Evolutionary conservation across 2,329 filamentous ascomycete genomes (phyloP).

Genomic region (Xylaria polymorpha): DNA sequence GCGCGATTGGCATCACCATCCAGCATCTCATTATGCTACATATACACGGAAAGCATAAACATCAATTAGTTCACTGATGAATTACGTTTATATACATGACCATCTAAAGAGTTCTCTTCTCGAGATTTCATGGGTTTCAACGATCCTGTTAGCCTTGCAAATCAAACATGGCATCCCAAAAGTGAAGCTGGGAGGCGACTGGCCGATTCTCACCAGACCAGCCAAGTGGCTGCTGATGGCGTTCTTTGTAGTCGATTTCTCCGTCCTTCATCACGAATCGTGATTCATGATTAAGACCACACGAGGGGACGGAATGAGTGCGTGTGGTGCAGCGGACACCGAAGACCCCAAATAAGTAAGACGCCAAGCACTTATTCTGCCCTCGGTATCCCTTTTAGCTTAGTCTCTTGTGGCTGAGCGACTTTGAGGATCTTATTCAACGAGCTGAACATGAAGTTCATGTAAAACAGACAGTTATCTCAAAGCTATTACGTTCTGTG

Average conservation of each 20-base stretch:
- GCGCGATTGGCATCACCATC: conserved; percentile 4
- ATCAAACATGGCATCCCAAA: conserved; percentile 3
- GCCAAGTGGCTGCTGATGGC: conserved; percentile 3
- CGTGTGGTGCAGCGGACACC: conserved; percentile 36
- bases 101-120: conserved; percentile 1
- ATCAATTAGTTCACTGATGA: not conserved
- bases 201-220: not conserved
- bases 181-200: conserved; percentile 13
- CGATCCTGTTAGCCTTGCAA: not conserved
- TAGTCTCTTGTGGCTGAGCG: conserved; percentile 42
- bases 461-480: conserved; percentile 16
- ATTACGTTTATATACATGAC: not conserved
- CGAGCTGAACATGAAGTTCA: conserved; percentile 26
- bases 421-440: not conserved
- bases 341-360: conserved; percentile 42
- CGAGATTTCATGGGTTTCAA: conserved; percentile 5
- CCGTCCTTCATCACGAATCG: not conserved
- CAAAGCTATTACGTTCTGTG: not conserved
- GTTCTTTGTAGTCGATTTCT: not conserved
- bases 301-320: not conserved
- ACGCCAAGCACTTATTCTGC: conserved; percentile 37
- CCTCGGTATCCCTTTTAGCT: conserved; percentile 49
- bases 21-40: conserved; percentile 10
- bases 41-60: conserved; percentile 1
- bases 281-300: conserved; percentile 8